Percentiles rank a stretch among this genome's conserved stretches.
These are phyloP conservation scores for Bothriochloa decipiens DNA, from an alignment of 176 grass and related monocot species.

Conservation along the genomic window DNA sequence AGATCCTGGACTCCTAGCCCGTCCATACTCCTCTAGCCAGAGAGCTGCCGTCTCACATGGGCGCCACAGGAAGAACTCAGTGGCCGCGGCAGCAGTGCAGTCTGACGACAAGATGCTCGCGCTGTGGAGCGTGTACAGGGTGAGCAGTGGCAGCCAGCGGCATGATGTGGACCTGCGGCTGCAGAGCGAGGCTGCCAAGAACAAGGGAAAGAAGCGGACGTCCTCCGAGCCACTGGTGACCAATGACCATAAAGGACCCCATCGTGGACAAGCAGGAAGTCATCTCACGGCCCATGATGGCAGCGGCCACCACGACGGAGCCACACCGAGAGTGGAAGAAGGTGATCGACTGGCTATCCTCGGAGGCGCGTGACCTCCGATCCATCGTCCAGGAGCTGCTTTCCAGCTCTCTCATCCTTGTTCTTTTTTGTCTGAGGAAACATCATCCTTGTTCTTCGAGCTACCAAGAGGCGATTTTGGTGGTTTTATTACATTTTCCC, in stretches of 20 bases:
- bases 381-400: conserved; percentile 67
- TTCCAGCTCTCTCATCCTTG: neutral
- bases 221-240: conserved; percentile 62
- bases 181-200: conserved; percentile 40
- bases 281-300: conserved; percentile 28
- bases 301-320: neutral
- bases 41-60: neutral
- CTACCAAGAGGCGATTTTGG: neutral
- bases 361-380: conserved; percentile 61
- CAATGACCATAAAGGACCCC: conserved; percentile 72
- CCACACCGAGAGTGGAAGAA: conserved; percentile 78
- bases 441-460: neutral
- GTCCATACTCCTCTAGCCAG: too few species aligned
- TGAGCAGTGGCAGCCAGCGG: conserved; percentile 32
- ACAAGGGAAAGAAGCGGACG: conserved; percentile 46
- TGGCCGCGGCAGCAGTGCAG: neutral
- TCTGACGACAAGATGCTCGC: conserved; percentile 51
- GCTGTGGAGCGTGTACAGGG: conserved; percentile 53
- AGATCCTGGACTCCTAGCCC: too few species aligned
- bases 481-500: neutral
- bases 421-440: neutral
- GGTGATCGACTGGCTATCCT: conserved; percentile 66
- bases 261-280: conserved; percentile 75
- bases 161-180: conserved; percentile 42
- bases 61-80: conserved; percentile 39